Evolutionary conservation across 495 filamentous ascomycete genomes (phyloP).

Genomic region (Thermothielavioides terrestris): DNA sequence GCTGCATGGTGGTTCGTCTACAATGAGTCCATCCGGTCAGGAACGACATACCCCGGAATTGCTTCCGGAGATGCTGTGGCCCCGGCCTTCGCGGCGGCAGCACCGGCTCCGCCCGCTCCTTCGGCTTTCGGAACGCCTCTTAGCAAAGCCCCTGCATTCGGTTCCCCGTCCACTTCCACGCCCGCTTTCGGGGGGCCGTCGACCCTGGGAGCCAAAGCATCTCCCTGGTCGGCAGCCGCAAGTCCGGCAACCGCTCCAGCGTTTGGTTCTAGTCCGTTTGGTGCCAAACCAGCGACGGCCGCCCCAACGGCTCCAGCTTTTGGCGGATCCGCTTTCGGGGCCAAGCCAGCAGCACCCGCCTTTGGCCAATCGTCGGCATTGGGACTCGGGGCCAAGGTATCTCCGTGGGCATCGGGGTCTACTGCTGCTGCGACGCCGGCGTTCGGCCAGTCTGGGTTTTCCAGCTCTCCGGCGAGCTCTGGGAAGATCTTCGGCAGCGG

Average conservation of each 20-base stretch:
- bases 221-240: conserved; percentile 30
- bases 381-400: conserved; percentile 28
- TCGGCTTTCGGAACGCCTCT: conserved; percentile 28
- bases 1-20: conserved; percentile 88
- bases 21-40: conserved; percentile 68
- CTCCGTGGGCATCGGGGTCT: conserved; percentile 35
- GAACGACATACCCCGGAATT: conserved; percentile 63
- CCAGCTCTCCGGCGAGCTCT: conserved; percentile 9
- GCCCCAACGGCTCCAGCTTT: conserved; percentile 20
- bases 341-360: conserved; percentile 31
- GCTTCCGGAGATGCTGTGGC: conserved; percentile 30
- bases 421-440: conserved; percentile 22
- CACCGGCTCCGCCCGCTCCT: conserved; percentile 17
- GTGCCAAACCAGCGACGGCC: conserved; percentile 25
- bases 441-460: conserved; percentile 35
- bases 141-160: conserved; percentile 25
- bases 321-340: conserved; percentile 30
- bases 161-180: conserved; percentile 10
- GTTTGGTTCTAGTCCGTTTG: conserved; percentile 35
- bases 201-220: conserved; percentile 30
- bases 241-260: conserved; percentile 24
- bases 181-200: conserved; percentile 35
- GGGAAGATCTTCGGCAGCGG: conserved; percentile 31
- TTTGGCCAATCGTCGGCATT: conserved; percentile 44
- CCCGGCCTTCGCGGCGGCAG: conserved; percentile 21